Evolutionary conservation across 306 rosid species (phyloP), one percentile per base, ranked within the genome.

Genomic region (Clitoria ternatea): DNA sequence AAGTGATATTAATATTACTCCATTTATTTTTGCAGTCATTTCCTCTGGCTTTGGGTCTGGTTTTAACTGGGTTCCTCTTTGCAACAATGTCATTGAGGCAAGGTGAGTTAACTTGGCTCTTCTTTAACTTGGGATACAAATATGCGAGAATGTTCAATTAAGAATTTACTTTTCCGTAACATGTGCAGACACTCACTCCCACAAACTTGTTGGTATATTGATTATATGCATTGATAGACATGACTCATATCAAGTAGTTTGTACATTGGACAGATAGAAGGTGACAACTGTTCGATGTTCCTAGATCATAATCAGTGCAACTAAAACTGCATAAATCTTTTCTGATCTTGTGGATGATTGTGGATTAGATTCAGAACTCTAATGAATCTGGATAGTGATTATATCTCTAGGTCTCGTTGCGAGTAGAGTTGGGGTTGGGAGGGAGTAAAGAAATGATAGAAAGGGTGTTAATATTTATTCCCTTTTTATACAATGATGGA

Each of bases 71-170:
- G 70, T 86, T 94, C 77, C 53, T 87, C 78, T 89, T 91, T 62
- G 92, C 96, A 5, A 80, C 90, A 61, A 75, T 94, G 89, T 91
- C 97, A 4, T 64, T 91, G 84, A 83, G 88, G 61, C 97, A 94
- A 87, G 96, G 97, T 91, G 81, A 79, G 90, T 74, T 44, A 30
- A 54, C 53, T 67, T 72, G 29, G 53, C 50, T 64, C n/a, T 42
- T 55, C 23, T 37, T 62, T 61, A 75, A 36, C 57, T 57, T 57
- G 15, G 49, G 70, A 22, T 66, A n/a, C 61, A 50, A 48, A 18
- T 18, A 17, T 17, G 35, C 40, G n/a, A 7, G 22, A 55, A 54
- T 57, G 36, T n/a, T 50, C 40, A 70, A 20, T 36, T 30, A 45
- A 23, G 19, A 32, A 52, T 68, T 57, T 40, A 54, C 33, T 22